Evolutionary conservation across 768 basidiomycete genomes (phyloP).

Genomic region (Xerocomellus dryophilus): DNA sequence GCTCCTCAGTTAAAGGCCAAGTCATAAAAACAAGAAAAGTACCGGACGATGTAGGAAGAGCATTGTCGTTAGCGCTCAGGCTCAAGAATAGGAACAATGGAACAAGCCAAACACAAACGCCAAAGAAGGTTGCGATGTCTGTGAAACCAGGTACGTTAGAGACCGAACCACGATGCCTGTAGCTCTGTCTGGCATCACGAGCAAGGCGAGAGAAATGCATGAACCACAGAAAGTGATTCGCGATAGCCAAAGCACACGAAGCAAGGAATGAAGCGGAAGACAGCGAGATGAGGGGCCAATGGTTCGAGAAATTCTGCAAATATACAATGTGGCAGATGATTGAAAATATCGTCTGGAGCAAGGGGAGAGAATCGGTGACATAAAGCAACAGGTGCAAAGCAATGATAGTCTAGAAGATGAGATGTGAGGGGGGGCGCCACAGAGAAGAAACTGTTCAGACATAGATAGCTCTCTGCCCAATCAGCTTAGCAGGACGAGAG

Average conservation of each 20-base stretch:
- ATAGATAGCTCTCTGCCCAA: slow-evolving; percentile 86
- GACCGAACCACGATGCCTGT: slow-evolving; percentile 43
- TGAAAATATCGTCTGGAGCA: slow-evolving; percentile 73
- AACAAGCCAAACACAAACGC: slow-evolving; percentile 80
- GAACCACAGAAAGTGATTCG: slow-evolving; percentile 96
- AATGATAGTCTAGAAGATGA: slow-evolving; percentile 64
- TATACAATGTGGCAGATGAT: slow-evolving; percentile 84
- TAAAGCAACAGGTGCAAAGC: slow-evolving; percentile 72
- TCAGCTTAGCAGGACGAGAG: slow-evolving; percentile 70
- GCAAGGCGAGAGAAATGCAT: slow-evolving; percentile 82
- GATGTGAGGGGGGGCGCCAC: slow-evolving; percentile 1
- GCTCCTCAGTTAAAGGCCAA: neutral
- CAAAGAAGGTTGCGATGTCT: slow-evolving; percentile 83
- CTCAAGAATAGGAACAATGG: slow-evolving; percentile 95
- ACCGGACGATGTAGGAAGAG: slow-evolving; percentile 74
- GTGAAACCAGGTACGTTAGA: slow-evolving; percentile 47
- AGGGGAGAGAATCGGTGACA: slow-evolving; percentile 77
- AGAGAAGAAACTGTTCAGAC: slow-evolving; percentile 46
- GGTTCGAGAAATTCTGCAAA: slow-evolving; percentile 83
- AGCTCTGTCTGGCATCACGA: slow-evolving; percentile 54
- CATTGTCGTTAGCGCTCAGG: slow-evolving; percentile 95
- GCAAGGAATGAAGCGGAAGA: slow-evolving; percentile 79
- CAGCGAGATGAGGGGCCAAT: slow-evolving; percentile 93
- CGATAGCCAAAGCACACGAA: slow-evolving; percentile 81
- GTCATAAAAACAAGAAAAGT: slow-evolving; percentile 8